phyloP scores from a whole-genome alignment of 208 protist genomes.

The Acanthamoeba polyphaga region DNA sequence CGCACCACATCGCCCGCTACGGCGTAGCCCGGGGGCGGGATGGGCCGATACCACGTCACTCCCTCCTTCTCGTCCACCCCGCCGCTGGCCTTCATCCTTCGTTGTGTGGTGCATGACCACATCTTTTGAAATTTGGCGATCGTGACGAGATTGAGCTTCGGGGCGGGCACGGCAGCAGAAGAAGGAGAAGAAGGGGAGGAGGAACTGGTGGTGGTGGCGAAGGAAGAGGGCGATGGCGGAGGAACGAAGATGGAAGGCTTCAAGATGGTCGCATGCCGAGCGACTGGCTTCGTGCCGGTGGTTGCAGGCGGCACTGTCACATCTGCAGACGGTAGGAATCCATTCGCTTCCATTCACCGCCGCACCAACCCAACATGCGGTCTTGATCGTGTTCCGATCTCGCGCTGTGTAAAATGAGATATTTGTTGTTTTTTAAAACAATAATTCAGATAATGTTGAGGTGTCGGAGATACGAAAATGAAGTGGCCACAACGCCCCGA shows the following conservation, averaged over 20 bases:
- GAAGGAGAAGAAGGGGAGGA: background rate
- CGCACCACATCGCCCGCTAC: constrained; percentile 30
- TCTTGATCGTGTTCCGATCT: background rate
- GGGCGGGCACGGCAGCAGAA: background rate
- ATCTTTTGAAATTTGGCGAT: constrained; percentile 49
- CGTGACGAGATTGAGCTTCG: background rate
- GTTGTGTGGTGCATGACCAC: background rate
- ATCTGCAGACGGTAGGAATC: background rate
- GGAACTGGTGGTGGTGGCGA: background rate
- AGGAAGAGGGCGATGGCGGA: background rate
- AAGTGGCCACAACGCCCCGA: no score
- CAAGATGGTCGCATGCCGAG: constrained; percentile 5
- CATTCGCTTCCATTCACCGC: background rate
- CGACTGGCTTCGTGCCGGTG: background rate
- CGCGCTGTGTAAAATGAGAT: background rate
- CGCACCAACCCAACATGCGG: no score
- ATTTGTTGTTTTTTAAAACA: background rate
- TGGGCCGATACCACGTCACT: constrained; percentile 10
- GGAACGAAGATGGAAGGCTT: background rate
- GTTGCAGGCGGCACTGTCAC: background rate
- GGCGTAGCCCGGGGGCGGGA: constrained; percentile 6
- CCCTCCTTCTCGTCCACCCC: background rate
- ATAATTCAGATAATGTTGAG: no score
- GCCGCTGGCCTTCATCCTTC: background rate
- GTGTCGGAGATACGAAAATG: no score